Percentiles rank a stretch among this genome's conserved stretches.
These are phyloP conservation scores for Aspergillus pseudotamarii DNA, from an alignment of 2,329 filamentous ascomycete genomes.

Conservation along the genomic window DNA sequence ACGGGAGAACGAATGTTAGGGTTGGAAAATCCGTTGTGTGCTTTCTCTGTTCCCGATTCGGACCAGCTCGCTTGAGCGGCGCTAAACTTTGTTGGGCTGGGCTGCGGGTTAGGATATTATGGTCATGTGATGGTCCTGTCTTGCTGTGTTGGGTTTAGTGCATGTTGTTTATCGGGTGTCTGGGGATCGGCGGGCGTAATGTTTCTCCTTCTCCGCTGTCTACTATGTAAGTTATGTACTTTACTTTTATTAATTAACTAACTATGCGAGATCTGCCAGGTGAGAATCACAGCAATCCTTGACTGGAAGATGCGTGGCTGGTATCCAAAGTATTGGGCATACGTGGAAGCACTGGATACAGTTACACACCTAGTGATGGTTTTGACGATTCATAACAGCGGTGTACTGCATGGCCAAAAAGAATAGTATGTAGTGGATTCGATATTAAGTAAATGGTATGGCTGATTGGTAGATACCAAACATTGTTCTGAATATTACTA, in stretches of 20 bases:
- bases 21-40: constrained; percentile 40
- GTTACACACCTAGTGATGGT: too few relatives aligned
- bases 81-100: constrained; percentile 29
- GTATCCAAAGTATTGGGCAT: neutral
- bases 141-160: constrained; percentile 4
- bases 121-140: constrained; percentile 13
- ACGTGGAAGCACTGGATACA: too few relatives aligned
- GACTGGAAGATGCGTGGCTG: too few relatives aligned
- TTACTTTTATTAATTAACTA: neutral
- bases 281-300: too few relatives aligned
- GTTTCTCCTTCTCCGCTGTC: constrained; percentile 20
- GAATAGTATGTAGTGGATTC: too few relatives aligned
- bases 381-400: too few relatives aligned
- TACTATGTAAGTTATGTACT: neutral
- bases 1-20: constrained; percentile 29
- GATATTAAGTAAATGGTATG: too few relatives aligned
- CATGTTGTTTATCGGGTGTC: neutral
- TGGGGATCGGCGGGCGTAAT: constrained; percentile 6
- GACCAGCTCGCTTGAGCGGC: constrained; percentile 35
- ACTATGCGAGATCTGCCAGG: too few relatives aligned
- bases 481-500: too few relatives aligned
- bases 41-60: constrained; percentile 25
- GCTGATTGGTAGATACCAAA: too few relatives aligned
- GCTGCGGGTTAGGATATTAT: neutral
- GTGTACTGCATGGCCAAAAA: too few relatives aligned